Base-by-base conservation (phyloP, 495 filamentous ascomycete genomes). In the Choiromyces venosus region DNA sequence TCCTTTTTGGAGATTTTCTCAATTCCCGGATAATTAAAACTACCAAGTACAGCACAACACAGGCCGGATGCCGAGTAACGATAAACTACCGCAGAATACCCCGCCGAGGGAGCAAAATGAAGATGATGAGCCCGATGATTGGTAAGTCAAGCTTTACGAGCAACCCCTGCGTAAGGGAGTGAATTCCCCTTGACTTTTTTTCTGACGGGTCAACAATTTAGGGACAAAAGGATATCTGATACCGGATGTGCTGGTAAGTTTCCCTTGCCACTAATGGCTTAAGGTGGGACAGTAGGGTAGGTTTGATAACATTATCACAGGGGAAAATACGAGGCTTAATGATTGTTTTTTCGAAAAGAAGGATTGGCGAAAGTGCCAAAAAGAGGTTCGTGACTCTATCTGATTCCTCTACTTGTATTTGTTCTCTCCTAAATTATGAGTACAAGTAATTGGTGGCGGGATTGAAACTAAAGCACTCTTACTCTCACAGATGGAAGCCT, bases 211-310 rank as follows among this genome's bases (percentile, higher is more conserved):
- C 33, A 40, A 61, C 21, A 65, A 76, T 68, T 76, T 56, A 94
- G 91, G 91, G 93, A 99, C 85, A 94, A 97, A 87, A 88, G 95
- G 79, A 99, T 99, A 80, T 95, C 92, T 84, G 97, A 93, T 83
- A 98, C 95, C 7, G 95, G 95, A 38, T 99, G 95, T 78, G 87
- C 94, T 82, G 87, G 95, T 97, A 84, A 73, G 85, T 82, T 7
- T 16, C 25, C 65, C 37, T 37, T 25, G 33, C 21, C 65, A 25
- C 5, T 12, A n/a, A 56, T 29, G 9, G n/a, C n/a, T 25, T 6
- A 25, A 10, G 9, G 10, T n/a, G n/a, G n/a, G n/a, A 25, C n/a
- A 10, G 46, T 12, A 29, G n/a, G 21, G 46, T 10, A 56, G 46
- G 21, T 29, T n/a, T 56, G n/a, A 56, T 56, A 56, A 56, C n/a